A percentile compares a stretch with the other conserved stretches of the same genome.
Evolutionary conservation across 2,329 filamentous ascomycete genomes (phyloP).

Genomic region (Alternaria triticina): DNA sequence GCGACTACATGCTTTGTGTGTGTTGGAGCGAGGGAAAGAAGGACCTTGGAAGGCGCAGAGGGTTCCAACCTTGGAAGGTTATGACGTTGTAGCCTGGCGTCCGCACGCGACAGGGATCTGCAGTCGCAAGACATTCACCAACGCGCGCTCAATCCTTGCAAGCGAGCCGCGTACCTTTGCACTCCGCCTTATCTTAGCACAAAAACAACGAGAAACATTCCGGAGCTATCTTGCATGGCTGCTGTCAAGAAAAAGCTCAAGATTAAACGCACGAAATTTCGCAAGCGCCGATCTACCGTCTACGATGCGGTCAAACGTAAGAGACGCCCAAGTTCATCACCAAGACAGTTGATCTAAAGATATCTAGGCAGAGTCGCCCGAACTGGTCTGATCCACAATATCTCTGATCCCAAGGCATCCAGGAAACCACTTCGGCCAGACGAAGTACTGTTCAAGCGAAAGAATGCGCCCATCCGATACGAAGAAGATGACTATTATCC

Average conservation of each 20-base stretch:
- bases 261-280: background rate
- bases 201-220: background rate
- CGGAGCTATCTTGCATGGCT: constrained; percentile 2
- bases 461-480: constrained; percentile 69
- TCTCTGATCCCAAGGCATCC: constrained; percentile 48
- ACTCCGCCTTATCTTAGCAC: background rate
- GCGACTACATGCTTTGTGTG: constrained; percentile 45
- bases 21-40: constrained; percentile 8
- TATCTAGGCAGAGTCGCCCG: constrained; percentile 19
- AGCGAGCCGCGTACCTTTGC: constrained; percentile 1
- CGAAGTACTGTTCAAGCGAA: constrained; percentile 71
- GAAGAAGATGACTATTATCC: constrained; percentile 76
- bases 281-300: constrained; percentile 60
- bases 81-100: constrained; percentile 25
- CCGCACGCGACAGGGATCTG: constrained; percentile 1
- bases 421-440: constrained; percentile 65
- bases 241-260: background rate
- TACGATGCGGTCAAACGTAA: constrained; percentile 77
- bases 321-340: background rate
- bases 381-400: constrained; percentile 51
- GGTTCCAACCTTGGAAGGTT: background rate
- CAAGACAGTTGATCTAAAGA: background rate
- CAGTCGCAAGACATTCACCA: constrained; percentile 1
- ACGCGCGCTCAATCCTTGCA: constrained; percentile 10
- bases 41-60: background rate